Conservation (phyloP, 1,139 yeast genomes). For the Zygosaccharomyces sapae region DNA sequence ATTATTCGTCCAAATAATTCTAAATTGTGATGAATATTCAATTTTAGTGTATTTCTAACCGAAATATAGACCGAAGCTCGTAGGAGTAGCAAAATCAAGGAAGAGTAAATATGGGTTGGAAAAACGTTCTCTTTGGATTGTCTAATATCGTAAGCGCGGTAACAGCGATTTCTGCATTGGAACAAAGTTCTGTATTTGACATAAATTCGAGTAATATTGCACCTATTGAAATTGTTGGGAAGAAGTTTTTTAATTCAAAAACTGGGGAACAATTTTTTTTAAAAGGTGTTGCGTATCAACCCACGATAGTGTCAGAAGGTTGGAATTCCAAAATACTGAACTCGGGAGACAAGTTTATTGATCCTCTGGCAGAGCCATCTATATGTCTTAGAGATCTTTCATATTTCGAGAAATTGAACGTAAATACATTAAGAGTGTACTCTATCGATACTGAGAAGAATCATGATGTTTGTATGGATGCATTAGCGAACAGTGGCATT, state of each 20-base stretch:
- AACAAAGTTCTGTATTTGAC: neutral
- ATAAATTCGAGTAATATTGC: neutral
- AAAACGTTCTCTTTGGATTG: neutral
- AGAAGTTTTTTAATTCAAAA: slow-evolving; percentile 44
- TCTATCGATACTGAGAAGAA: slow-evolving; percentile 48
- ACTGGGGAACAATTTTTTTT: slow-evolving; percentile 50
- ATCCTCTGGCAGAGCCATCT: slow-evolving; percentile 47
- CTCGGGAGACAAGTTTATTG: slow-evolving; percentile 44
- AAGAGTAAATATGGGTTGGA: neutral
- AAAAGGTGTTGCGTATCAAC: slow-evolving; percentile 59
- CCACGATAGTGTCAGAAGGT: slow-evolving; percentile 38
- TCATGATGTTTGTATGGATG: slow-evolving; percentile 56
- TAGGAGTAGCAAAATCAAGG: neutral
- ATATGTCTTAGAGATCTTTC: slow-evolving; percentile 52
- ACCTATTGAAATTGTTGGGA: slow-evolving; percentile 42
- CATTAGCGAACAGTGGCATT: slow-evolving; percentile 50
- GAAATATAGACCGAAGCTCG: neutral
- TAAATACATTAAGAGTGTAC: slow-evolving; percentile 54
- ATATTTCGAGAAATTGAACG: slow-evolving; percentile 45
- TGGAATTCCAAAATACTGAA: slow-evolving; percentile 32
- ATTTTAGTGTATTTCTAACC: too few species aligned
- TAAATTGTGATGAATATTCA: too few species aligned
- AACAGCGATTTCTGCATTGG: neutral
- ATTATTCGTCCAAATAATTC: neutral
- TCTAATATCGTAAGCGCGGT: neutral